Percentiles rank a stretch among this genome's conserved stretches.
Conservation (phyloP, 257 asterid genomes). For the Solanum appendiculatum region DNA sequence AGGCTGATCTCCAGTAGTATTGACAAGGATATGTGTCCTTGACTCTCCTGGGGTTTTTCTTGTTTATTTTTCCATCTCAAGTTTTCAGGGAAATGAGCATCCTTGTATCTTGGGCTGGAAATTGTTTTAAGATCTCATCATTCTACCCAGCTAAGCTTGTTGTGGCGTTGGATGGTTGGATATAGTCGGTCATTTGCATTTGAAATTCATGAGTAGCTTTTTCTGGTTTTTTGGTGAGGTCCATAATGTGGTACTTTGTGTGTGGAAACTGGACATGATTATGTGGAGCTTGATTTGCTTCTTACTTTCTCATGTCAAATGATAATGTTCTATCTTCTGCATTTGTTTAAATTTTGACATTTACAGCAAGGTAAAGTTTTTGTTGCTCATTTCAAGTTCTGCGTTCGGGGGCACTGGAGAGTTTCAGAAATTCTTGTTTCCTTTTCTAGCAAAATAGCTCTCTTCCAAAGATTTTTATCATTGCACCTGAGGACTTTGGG, state of each 20-base stretch:
- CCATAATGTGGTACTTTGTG: background rate
- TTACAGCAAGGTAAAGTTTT: background rate
- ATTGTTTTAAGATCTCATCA: background rate
- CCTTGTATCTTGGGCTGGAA: background rate
- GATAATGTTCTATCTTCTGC: background rate
- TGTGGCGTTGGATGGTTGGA: background rate
- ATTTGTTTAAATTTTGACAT: background rate
- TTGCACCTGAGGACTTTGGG: background rate
- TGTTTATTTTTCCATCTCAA: background rate
- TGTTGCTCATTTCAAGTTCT: background rate
- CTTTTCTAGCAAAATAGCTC: background rate
- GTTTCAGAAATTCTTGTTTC: background rate
- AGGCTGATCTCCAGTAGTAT: background rate
- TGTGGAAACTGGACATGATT: background rate
- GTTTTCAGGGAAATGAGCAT: background rate
- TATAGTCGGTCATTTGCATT: background rate
- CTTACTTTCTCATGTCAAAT: background rate
- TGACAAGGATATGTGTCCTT: background rate
- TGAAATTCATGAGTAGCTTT: background rate
- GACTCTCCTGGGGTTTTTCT: background rate
- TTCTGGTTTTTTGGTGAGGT: background rate
- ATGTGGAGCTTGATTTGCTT: background rate
- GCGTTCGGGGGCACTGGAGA: background rate
- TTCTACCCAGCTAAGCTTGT: background rate
- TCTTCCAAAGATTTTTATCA: background rate